Evolutionary conservation across 2,329 filamentous ascomycete genomes (phyloP).

Genomic region (Botryotinia narcissicola): DNA sequence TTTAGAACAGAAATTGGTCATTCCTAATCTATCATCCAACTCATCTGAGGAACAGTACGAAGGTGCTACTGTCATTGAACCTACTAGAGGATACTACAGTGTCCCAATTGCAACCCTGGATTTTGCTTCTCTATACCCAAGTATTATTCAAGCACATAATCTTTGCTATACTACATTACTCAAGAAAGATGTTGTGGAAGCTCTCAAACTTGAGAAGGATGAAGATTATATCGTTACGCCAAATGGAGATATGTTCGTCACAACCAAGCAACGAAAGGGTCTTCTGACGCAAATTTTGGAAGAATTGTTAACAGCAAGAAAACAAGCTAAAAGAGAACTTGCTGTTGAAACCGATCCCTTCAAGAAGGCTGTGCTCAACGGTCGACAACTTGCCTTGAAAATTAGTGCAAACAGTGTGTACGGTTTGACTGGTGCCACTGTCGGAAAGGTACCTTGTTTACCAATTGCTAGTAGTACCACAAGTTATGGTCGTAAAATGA

Average conservation of each 20-base stretch:
- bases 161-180: constrained; percentile 95
- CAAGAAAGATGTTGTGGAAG: constrained; percentile 74
- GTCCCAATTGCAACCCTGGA: constrained; percentile 95
- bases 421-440: constrained; percentile 92
- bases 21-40: constrained; percentile 77
- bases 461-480: constrained; percentile 96
- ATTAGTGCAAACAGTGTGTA: constrained; percentile 98
- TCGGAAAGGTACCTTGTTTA: constrained; percentile 91
- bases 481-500: constrained; percentile 97
- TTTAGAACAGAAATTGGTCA: constrained; percentile 86
- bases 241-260: constrained; percentile 91
- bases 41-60: constrained; percentile 85
- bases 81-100: constrained; percentile 87
- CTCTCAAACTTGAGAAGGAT: constrained; percentile 74
- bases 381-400: constrained; percentile 93
- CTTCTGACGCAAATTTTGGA: constrained; percentile 93
- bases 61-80: constrained; percentile 97
- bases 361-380: constrained; percentile 96
- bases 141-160: constrained; percentile 98
- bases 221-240: constrained; percentile 97
- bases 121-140: constrained; percentile 97
- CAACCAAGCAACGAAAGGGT: constrained; percentile 83
- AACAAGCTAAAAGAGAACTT: constrained; percentile 88
- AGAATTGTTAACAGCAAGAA: constrained; percentile 86
- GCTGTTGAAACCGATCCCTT: constrained; percentile 89